Percentiles rank a stretch among this genome's conserved stretches.
These are phyloP conservation scores for Santalum album DNA, from an alignment of 164 flowering plant genomes.

Conservation along the genomic window DNA sequence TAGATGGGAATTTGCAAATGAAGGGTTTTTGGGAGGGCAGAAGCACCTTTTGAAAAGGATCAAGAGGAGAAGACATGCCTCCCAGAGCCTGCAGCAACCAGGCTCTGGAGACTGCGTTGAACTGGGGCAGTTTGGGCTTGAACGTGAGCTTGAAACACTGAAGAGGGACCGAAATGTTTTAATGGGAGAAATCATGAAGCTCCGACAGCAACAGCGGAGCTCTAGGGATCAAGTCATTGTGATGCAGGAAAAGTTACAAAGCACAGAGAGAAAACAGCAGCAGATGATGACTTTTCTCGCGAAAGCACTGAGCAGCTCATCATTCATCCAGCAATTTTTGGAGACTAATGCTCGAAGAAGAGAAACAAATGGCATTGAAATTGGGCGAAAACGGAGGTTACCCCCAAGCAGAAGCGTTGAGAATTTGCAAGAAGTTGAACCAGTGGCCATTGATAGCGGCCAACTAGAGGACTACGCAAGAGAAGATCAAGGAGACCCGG, in stretches of 20 bases:
- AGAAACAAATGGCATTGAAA: conserved; percentile 16
- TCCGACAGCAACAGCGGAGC: conserved; percentile 53
- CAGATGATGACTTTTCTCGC: conserved; percentile 68
- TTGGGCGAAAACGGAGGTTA: conserved; percentile 47
- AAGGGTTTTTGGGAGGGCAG: conserved; percentile 76
- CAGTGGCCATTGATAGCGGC: not conserved
- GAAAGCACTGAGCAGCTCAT: conserved; percentile 43
- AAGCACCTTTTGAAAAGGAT: conserved; percentile 70
- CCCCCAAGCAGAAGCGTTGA: conserved; percentile 29
- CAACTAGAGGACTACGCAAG: not conserved
- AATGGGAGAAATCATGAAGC: conserved; percentile 44
- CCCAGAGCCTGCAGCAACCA: conserved; percentile 24
- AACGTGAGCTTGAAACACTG: conserved; percentile 49
- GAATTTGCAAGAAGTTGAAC: conserved; percentile 16
- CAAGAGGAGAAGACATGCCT: conserved; percentile 46
- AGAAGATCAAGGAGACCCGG: conserved; percentile 16
- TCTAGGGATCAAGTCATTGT: conserved; percentile 25
- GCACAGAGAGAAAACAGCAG: conserved; percentile 52
- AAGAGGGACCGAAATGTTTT: conserved; percentile 46
- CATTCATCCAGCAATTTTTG: conserved; percentile 38
- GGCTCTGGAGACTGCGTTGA: conserved; percentile 42
- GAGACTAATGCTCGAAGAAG: conserved; percentile 17
- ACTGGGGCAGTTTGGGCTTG: conserved; percentile 45
- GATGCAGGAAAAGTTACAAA: conserved; percentile 41
- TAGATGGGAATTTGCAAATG: conserved; percentile 89